A percentile compares a stretch with the other conserved stretches of the same genome.
phyloP scores from a whole-genome alignment of 768 basidiomycete species.

The Chiua virens region DNA sequence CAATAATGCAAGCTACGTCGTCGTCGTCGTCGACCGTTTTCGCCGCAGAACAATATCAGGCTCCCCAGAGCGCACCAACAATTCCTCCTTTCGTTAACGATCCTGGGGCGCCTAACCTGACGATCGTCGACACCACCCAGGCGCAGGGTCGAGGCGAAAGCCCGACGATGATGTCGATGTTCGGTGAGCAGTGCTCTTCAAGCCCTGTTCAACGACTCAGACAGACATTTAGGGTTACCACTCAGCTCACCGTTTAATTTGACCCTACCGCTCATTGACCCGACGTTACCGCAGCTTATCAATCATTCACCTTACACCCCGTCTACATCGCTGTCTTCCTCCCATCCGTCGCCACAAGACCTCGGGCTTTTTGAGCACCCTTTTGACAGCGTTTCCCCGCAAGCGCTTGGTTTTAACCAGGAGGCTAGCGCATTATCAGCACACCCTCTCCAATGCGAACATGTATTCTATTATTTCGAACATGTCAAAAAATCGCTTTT shows the following conservation, averaged over 20 bases:
- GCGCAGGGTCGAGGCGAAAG: conserved; percentile 20
- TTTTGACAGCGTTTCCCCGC: conserved; percentile 36
- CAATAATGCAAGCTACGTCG: conserved; percentile 41
- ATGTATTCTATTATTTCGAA: conserved; percentile 74
- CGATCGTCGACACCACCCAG: conserved; percentile 21
- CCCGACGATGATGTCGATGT: conserved; percentile 28
- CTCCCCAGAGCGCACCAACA: conserved; percentile 18
- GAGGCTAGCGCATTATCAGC: conserved; percentile 28
- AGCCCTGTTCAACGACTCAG: conserved; percentile 11
- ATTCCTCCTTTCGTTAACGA: conserved; percentile 24
- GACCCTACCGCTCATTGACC: conserved; percentile 28
- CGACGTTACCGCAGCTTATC: conserved; percentile 26
- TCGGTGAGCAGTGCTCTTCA: conserved; percentile 20
- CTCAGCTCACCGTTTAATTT: conserved; percentile 33
- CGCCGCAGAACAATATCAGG: conserved; percentile 28
- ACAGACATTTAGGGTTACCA: conserved; percentile 19
- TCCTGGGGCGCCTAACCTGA: conserved; percentile 18
- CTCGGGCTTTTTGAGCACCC: conserved; percentile 31
- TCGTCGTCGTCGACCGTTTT: conserved; percentile 36
- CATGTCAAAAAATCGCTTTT: conserved; percentile 67
- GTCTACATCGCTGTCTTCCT: conserved; percentile 32
- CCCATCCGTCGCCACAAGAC: conserved; percentile 35
- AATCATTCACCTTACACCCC: conserved; percentile 36
- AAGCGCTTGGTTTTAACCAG: conserved; percentile 27
- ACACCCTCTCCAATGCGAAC: conserved; percentile 52